Percentiles rank a stretch among this genome's conserved stretches.
These are phyloP conservation scores for Vigna reflexopilosa DNA, from an alignment of 306 rosid genomes.

Conservation along the genomic window DNA sequence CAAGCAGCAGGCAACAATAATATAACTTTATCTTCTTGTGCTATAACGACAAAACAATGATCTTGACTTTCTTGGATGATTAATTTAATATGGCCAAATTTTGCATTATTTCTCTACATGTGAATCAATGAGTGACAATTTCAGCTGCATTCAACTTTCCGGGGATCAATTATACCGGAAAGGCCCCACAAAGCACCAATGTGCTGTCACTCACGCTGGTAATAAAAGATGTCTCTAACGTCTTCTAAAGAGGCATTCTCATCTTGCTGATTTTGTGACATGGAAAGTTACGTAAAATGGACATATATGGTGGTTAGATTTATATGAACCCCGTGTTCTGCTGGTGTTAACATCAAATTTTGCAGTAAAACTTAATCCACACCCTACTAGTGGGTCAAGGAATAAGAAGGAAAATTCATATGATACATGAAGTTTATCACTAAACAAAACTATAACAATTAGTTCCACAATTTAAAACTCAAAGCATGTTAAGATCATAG, in stretches of 20 bases:
- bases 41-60: conserved; percentile 43
- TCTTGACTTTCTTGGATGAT: conserved; percentile 25
- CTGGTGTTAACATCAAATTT: conserved; percentile 1
- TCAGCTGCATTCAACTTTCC: conserved; percentile 36
- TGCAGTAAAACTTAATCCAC: conserved; percentile 7
- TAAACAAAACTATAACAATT: background rate
- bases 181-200: conserved; percentile 45
- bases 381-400: conserved; percentile 20
- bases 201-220: conserved; percentile 33
- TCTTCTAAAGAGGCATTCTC: conserved; percentile 30
- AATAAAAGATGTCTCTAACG: conserved; percentile 37
- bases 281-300: background rate
- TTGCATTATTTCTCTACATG: conserved; percentile 41
- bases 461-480: background rate
- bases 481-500: conserved; percentile 15
- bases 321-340: conserved; percentile 23
- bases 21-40: conserved; percentile 43
- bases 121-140: conserved; percentile 15
- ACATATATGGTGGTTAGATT: background rate
- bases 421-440: conserved; percentile 11
- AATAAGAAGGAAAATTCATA: conserved; percentile 3
- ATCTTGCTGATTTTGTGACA: conserved; percentile 14
- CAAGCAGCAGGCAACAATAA: background rate
- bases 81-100: conserved; percentile 39
- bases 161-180: conserved; percentile 33